These are phyloP conservation scores for Aurantiochytrium sp. DNA, from an alignment of 108 stramenopile genomes.

Conservation along the genomic window DNA sequence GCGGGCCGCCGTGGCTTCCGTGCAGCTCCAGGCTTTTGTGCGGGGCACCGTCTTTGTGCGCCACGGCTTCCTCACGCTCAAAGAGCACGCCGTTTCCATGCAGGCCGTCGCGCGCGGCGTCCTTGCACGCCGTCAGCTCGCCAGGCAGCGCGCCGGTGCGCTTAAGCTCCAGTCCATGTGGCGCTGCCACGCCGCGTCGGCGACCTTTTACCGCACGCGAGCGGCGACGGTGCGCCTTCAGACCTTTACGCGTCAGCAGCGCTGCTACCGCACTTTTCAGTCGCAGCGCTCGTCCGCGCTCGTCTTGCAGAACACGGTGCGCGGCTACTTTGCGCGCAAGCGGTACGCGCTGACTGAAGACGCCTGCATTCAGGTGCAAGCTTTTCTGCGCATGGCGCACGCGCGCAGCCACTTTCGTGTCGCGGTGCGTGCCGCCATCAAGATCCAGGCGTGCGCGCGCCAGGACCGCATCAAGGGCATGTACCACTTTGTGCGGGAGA, in stretches of 20 bases:
- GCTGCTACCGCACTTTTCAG: neutral
- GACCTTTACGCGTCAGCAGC: neutral
- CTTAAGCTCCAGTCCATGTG: neutral
- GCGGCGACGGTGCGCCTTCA: neutral
- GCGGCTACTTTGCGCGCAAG: neutral
- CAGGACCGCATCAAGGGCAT: conserved; percentile 23
- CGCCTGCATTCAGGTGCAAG: conserved; percentile 14
- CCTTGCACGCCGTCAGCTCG: neutral
- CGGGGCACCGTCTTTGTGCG: conserved; percentile 38
- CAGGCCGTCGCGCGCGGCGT: neutral
- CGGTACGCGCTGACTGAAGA: neutral
- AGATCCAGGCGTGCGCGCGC: conserved; percentile 41
- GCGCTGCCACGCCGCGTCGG: neutral
- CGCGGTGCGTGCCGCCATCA: conserved; percentile 32
- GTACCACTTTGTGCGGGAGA: neutral
- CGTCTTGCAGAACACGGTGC: too few species aligned
- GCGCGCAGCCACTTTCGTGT: neutral
- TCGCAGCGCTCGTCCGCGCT: neutral
- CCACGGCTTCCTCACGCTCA: conserved; percentile 24
- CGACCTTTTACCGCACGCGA: neutral
- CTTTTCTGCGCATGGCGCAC: conserved; percentile 29
- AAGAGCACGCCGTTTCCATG: conserved; percentile 34
- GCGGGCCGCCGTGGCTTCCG: conserved; percentile 29
- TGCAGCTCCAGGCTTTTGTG: conserved; percentile 30
- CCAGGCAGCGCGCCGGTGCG: neutral